Percentiles rank a stretch among this genome's conserved stretches.
phyloP scores from a whole-genome alignment of 2,329 filamentous ascomycete species.

The Corynespora cassiicola region DNA sequence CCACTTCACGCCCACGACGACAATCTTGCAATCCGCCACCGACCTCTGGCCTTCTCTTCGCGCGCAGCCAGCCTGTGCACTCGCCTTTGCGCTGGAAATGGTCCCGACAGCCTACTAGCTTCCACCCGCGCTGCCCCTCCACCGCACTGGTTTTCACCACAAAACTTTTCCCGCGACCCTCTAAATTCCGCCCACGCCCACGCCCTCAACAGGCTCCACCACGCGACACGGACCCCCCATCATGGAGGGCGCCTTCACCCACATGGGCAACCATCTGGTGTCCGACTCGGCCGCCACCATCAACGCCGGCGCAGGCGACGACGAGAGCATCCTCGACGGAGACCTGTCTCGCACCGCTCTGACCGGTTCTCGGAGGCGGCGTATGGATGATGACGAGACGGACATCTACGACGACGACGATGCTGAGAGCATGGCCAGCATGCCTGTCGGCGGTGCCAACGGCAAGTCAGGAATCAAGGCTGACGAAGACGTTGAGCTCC shows the following conservation, averaged over 20 bases:
- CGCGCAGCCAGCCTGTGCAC: slow-evolving; percentile 27
- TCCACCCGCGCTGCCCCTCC: slow-evolving; percentile 2
- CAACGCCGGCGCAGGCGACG: slow-evolving; percentile 86
- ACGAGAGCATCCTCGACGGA: slow-evolving; percentile 81
- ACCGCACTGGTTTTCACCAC: slow-evolving; percentile 8
- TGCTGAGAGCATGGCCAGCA: slow-evolving; percentile 76
- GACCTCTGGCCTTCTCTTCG: slow-evolving; percentile 8
- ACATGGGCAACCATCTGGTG: slow-evolving; percentile 85
- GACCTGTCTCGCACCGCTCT: slow-evolving; percentile 63
- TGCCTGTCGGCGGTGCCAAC: slow-evolving; percentile 77
- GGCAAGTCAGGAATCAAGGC: slow-evolving; percentile 59
- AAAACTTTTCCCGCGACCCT: slow-evolving; percentile 4
- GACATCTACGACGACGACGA: slow-evolving; percentile 83
- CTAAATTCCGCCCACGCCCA: slow-evolving; percentile 11
- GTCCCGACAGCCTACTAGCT: slow-evolving; percentile 22
- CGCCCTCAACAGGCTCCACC: slow-evolving; percentile 11
- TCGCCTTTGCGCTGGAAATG: slow-evolving; percentile 25
- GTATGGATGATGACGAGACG: slow-evolving; percentile 82
- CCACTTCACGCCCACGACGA: slow-evolving; percentile 10
- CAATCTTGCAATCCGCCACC: slow-evolving; percentile 27
- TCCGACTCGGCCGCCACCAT: slow-evolving; percentile 86
- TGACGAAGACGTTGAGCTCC: slow-evolving; percentile 85
- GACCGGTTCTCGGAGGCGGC: slow-evolving; percentile 65
- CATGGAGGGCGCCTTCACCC: slow-evolving; percentile 89
- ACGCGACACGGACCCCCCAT: slow-evolving; percentile 15